These are phyloP conservation scores for Chaetoceros muelleri DNA, from an alignment of 108 stramenopile species.

Conservation along the genomic window DNA sequence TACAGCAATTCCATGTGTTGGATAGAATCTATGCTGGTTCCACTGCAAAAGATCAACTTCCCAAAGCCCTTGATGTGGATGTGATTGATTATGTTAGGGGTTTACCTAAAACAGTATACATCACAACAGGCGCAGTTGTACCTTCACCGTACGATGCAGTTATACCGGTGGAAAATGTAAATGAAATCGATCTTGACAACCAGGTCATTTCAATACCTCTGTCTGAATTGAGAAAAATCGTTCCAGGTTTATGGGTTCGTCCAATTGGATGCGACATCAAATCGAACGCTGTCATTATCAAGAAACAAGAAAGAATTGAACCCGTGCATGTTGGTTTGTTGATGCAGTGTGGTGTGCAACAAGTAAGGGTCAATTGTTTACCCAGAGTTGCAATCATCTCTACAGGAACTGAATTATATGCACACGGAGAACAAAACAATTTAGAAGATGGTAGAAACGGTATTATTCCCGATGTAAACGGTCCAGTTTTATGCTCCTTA, in stretches of 20 bases:
- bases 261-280: slow-evolving; percentile 69
- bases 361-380: slow-evolving; percentile 23
- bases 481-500: slow-evolving; percentile 63
- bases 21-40: slow-evolving; percentile 64
- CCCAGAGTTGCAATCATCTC: slow-evolving; percentile 67
- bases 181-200: slow-evolving; percentile 10
- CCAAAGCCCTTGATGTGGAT: neutral
- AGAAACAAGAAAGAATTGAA: slow-evolving; percentile 38
- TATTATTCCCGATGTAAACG: slow-evolving; percentile 88
- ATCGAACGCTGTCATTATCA: slow-evolving; percentile 31
- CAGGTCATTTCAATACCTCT: slow-evolving; percentile 3
- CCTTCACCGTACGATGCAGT: slow-evolving; percentile 61
- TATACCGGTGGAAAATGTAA: slow-evolving; percentile 68
- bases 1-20: slow-evolving; percentile 31
- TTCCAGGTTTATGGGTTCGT: slow-evolving; percentile 57
- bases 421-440: neutral
- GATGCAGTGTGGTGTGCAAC: slow-evolving; percentile 33
- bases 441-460: slow-evolving; percentile 12
- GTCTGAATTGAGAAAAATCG: slow-evolving; percentile 6
- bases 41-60: neutral
- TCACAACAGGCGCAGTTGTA: slow-evolving; percentile 76
- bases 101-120: slow-evolving; percentile 46
- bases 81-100: neutral
- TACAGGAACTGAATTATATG: slow-evolving; percentile 74
- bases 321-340: slow-evolving; percentile 56